These are phyloP conservation scores for Penicillium tannophilum DNA, from an alignment of 495 filamentous ascomycete genomes.

Conservation along the genomic window DNA sequence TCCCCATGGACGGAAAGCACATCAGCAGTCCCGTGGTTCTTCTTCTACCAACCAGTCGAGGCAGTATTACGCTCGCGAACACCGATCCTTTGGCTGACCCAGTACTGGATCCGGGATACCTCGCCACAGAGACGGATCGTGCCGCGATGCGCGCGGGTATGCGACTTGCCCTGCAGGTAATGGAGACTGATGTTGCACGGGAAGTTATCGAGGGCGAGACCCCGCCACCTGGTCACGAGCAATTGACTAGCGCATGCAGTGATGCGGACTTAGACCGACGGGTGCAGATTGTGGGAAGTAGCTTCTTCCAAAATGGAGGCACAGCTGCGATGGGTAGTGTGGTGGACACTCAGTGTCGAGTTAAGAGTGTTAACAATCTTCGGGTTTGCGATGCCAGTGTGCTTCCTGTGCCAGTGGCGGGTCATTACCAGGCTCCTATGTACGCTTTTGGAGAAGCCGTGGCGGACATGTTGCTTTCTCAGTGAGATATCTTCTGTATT, in stretches of 20 bases:
- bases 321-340: constrained; percentile 35
- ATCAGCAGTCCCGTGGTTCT: background rate
- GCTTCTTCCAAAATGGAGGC: constrained; percentile 7
- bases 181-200: background rate
- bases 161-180: background rate
- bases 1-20: background rate
- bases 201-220: background rate
- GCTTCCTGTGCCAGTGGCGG: constrained; percentile 31
- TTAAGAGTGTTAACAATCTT: constrained; percentile 32
- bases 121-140: background rate
- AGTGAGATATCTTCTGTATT: background rate
- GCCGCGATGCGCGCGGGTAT: background rate
- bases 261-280: background rate
- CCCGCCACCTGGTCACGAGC: background rate
- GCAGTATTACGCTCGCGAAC: background rate
- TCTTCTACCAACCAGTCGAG: background rate
- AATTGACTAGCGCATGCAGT: background rate
- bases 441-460: constrained; percentile 34
- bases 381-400: constrained; percentile 38
- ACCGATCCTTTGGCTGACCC: background rate
- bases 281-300: background rate
- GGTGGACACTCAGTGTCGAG: constrained; percentile 32
- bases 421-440: constrained; percentile 29
- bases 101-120: background rate
- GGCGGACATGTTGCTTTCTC: background rate